Base-by-base conservation (phyloP, 805 yeast species). In the Sugiyamaella lignohabitans region DNA sequence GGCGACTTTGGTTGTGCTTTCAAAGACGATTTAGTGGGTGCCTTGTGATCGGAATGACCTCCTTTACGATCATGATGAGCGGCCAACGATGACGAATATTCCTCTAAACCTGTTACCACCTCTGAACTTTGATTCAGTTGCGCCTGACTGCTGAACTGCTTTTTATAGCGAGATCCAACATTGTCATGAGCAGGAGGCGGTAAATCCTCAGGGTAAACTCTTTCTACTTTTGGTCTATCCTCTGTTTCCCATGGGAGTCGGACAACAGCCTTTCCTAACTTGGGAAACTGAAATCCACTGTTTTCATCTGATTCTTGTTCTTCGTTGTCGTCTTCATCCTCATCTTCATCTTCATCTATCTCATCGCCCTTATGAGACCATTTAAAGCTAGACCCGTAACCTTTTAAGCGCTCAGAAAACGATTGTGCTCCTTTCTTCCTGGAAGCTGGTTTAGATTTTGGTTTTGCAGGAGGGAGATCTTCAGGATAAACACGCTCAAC, bases 401-500 rank as follows among this genome's bases (percentile, higher is more conserved):
- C 11, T 14, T 35, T n/a, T 14, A 17, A 35, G 21, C 11, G 18
- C 10, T 14, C 38, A 35, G 20, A 35, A 17, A 35, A 35, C 10
- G 38, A 35, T 8, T 18, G 18, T 8, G 11, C 14, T 8, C 11
- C 8, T 8, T 8, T 8, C 14, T 27, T 27, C 32, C 14, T 27
- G 8, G 8, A 8, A 27, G 14, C 32, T 27, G 8, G 32, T 27
- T 27, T 27, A 8, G 44, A 22, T 27, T 14, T 19, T 35, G 42
- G 8, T 4, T 22, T 36, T 1, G 27, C 44, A 2, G 37, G 45
- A 3, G 47, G 47, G 5, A 29, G 22, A 27, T 45, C 49, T 10
- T 42, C 52, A 5, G 51, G 48, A 42, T 44, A 47, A 3, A 49
- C 49, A 2, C 53, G 40, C 38, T 51, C 54, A 23, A 45, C 45